Conservation (phyloP, 1,284 basidiomycete genomes). For the Fistulina hepatica region DNA sequence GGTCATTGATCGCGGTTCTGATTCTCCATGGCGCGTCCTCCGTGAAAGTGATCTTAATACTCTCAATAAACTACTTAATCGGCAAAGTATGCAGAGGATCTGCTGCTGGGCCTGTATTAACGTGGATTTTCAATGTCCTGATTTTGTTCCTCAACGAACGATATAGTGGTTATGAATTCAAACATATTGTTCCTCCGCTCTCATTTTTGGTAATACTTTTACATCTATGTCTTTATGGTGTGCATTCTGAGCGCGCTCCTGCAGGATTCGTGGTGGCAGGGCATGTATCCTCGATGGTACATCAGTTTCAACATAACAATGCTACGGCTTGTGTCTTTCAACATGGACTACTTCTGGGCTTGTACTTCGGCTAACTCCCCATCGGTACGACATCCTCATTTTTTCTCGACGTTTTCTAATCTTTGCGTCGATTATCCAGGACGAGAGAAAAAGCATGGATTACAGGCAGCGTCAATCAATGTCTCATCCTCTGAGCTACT, state of each 20-base stretch:
- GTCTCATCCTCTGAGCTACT: constrained; percentile 42
- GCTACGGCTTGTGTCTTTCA: constrained; percentile 88
- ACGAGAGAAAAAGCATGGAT: constrained; percentile 27
- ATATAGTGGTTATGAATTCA: constrained; percentile 69
- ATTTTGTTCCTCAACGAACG: constrained; percentile 75
- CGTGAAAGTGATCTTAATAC: constrained; percentile 69
- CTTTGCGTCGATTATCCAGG: constrained; percentile 9
- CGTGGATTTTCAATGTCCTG: constrained; percentile 69
- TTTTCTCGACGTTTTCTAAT: constrained; percentile 1
- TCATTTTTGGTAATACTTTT: constrained; percentile 26
- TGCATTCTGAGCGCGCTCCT: constrained; percentile 2
- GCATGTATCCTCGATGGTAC: constrained; percentile 81
- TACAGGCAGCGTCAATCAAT: constrained; percentile 46
- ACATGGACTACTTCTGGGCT: constrained; percentile 88
- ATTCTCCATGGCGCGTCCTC: constrained; percentile 82
- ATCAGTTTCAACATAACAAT: constrained; percentile 96
- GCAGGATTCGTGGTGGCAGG: constrained; percentile 65
- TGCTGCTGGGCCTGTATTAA: constrained; percentile 38
- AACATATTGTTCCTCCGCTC: constrained; percentile 43
- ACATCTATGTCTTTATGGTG: not conserved
- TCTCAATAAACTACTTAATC: constrained; percentile 63
- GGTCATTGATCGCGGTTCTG: constrained; percentile 61
- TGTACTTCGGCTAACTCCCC: constrained; percentile 26
- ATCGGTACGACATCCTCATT: constrained; percentile 30
- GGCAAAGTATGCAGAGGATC: constrained; percentile 37